A percentile compares a stretch with the other conserved stretches of the same genome.
These are phyloP conservation scores for Ustilago shanxiensis DNA, from an alignment of 1,284 basidiomycete genomes.

Conservation along the genomic window DNA sequence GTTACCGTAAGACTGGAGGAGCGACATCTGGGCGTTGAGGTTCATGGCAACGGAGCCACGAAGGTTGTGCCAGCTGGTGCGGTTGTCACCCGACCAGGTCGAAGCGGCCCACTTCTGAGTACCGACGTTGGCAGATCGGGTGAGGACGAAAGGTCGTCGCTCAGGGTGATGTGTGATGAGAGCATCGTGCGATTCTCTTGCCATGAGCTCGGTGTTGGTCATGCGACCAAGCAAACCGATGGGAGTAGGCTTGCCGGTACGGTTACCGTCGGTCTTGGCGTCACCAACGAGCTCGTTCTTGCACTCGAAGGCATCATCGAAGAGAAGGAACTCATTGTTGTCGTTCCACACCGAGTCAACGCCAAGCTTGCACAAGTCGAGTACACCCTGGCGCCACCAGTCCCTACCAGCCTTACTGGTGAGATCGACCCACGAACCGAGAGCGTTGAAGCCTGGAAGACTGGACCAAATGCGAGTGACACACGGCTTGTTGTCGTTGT, in stretches of 20 bases:
- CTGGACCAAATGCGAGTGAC: conserved; percentile 72
- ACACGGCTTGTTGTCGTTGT: conserved; percentile 63
- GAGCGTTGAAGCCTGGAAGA: conserved; percentile 70
- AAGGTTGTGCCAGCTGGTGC: conserved; percentile 71
- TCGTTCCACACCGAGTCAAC: conserved; percentile 72
- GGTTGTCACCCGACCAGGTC: conserved; percentile 72
- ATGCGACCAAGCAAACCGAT: conserved; percentile 71
- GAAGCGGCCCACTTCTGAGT: conserved; percentile 71
- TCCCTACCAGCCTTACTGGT: conserved; percentile 69
- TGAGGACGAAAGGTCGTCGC: conserved; percentile 71
- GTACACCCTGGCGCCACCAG: conserved; percentile 72
- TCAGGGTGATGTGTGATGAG: conserved; percentile 65
- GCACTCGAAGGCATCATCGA: conserved; percentile 70
- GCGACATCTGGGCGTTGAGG: conserved; percentile 70
- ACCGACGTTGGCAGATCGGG: conserved; percentile 72
- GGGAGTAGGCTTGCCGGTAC: conserved; percentile 31
- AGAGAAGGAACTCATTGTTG: conserved; percentile 72
- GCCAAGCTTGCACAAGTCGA: conserved; percentile 70
- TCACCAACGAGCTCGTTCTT: conserved; percentile 52
- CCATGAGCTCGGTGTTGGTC: conserved; percentile 71
- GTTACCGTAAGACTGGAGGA: conserved; percentile 61
- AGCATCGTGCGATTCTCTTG: conserved; percentile 69
- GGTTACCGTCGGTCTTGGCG: conserved; percentile 36
- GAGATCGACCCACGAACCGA: conserved; percentile 72
- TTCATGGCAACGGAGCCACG: conserved; percentile 70